A percentile compares a stretch with the other conserved stretches of the same genome.
Evolutionary conservation across 2,329 filamentous ascomycete genomes (phyloP).

Genomic region (Talaromyces sp.): DNA sequence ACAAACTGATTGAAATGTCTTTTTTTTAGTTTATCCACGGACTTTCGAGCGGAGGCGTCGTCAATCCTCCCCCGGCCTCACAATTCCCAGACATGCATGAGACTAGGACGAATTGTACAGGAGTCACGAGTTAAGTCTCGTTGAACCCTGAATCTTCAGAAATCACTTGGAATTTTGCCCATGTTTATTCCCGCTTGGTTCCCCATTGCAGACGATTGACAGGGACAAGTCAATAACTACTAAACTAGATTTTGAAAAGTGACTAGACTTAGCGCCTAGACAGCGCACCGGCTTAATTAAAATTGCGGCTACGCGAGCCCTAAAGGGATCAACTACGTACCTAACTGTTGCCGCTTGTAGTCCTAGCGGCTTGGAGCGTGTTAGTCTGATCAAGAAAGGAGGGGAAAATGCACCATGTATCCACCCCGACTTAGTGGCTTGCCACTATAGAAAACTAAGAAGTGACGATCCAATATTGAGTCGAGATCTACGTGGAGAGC

Average conservation of each 20-base stretch:
- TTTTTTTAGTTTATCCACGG: not conserved
- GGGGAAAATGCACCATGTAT: slow-evolving; percentile 1
- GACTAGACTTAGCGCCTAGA: not conserved
- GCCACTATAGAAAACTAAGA: not conserved
- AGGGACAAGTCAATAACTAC: too few species aligned
- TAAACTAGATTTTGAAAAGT: not conserved
- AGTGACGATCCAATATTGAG: slow-evolving; percentile 1
- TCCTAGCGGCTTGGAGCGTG: not conserved
- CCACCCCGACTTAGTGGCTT: not conserved
- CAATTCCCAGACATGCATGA: too few species aligned
- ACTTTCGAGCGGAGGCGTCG: not conserved
- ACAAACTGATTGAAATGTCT: not conserved
- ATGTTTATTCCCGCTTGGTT: not conserved
- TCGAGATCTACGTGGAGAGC: not conserved
- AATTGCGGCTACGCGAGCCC: not conserved
- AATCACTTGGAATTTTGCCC: not conserved
- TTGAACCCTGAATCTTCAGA: not conserved
- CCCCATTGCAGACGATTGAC: not conserved
- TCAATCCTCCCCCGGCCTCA: too few species aligned
- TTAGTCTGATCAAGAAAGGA: not conserved
- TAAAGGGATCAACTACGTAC: too few species aligned
- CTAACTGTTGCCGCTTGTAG: not conserved
- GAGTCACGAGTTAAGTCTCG: not conserved
- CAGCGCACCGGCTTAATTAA: not conserved
- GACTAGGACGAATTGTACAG: not conserved